phyloP scores from a whole-genome alignment of 129 eudicot species.

The Centaurea solstitialis region DNA sequence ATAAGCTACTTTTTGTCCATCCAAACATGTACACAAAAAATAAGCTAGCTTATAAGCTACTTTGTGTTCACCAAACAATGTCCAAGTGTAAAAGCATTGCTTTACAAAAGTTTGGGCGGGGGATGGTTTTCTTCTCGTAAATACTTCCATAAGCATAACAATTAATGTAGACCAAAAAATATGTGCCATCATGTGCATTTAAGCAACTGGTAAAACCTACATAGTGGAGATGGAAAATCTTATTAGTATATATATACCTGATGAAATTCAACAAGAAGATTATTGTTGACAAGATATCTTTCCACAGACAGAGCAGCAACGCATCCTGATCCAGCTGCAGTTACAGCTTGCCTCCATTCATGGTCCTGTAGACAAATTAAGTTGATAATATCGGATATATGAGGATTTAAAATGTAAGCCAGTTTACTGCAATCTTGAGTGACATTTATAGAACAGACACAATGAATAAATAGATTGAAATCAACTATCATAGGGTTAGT shows the following conservation, averaged over 20 bases:
- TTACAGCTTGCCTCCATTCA: conserved; percentile 97
- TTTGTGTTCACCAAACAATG: no score
- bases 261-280: conserved; percentile 80
- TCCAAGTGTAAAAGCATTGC: no score
- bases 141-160: background rate
- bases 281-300: conserved; percentile 73
- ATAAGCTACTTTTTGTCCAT: no score
- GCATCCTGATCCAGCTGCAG: conserved; percentile 97
- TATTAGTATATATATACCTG: conserved; percentile 54
- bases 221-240: background rate
- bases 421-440: background rate
- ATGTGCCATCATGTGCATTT: background rate
- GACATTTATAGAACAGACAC: background rate
- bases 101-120: background rate
- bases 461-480: background rate
- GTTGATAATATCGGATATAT: background rate
- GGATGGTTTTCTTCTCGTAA: background rate
- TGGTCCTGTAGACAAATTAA: conserved; percentile 52
- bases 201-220: background rate
- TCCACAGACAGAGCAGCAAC: conserved; percentile 84
- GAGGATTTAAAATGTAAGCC: background rate
- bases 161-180: background rate
- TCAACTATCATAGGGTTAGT: background rate
- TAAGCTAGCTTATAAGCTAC: no score
- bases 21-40: no score